These are phyloP conservation scores for Anthoceros angustus DNA, from an alignment of 225 moss, liverwort and hornwort genomes.

Conservation along the genomic window DNA sequence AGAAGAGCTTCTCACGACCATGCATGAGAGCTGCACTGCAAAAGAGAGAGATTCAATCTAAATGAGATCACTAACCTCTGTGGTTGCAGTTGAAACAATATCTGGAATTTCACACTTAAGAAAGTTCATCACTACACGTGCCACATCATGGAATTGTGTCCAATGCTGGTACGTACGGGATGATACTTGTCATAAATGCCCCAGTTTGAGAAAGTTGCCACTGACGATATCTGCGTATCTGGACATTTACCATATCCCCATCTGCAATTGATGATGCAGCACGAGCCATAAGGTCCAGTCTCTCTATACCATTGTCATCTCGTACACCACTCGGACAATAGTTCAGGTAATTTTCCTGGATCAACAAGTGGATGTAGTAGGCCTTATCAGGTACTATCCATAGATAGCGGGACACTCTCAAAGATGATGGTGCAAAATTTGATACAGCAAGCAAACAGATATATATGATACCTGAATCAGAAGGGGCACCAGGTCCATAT, in stretches of 20 bases:
- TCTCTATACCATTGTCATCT: constrained; percentile 49
- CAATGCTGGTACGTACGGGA: constrained; percentile 43
- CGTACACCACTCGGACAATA: constrained; percentile 43
- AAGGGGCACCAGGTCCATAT: constrained; percentile 84
- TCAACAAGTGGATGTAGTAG: too few relatives aligned
- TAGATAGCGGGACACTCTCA: too few relatives aligned
- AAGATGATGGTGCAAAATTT: not conserved
- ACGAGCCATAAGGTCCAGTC: constrained; percentile 71
- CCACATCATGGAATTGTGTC: too few relatives aligned
- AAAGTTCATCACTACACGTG: too few relatives aligned
- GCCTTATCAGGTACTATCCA: too few relatives aligned
- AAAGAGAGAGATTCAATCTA: too few relatives aligned
- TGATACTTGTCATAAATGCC: constrained; percentile 81
- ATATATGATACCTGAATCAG: constrained; percentile 45
- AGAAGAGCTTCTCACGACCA: constrained; percentile 56
- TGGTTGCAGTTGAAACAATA: too few relatives aligned
- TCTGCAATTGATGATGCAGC: constrained; percentile 81
- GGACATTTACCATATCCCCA: constrained; percentile 88
- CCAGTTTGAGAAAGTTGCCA: constrained; percentile 91
- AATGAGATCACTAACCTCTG: too few relatives aligned
- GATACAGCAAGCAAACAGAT: not conserved
- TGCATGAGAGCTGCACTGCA: constrained; percentile 79
- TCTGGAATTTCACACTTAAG: constrained; percentile 62
- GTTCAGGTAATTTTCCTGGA: constrained; percentile 85
- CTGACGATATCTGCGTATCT: constrained; percentile 72